Conservation (phyloP, 2,329 filamentous ascomycete species). For the Lasiodiplodia sp. region DNA sequence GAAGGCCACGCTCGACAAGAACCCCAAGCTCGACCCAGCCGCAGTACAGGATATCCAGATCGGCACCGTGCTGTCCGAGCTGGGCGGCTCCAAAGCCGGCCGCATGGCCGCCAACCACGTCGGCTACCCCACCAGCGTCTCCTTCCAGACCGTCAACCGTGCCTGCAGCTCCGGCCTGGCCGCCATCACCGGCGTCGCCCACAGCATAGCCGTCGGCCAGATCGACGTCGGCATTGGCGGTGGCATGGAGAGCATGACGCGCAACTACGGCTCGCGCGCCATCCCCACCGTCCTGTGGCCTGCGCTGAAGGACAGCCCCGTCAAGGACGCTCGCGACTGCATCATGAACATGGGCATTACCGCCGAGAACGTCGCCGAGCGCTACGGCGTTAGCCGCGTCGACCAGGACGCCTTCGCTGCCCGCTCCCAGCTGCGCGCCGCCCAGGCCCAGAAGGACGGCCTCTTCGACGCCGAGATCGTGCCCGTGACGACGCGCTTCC, state of each 20-base stretch:
- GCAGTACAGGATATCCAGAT: slow-evolving; percentile 82
- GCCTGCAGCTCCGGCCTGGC: slow-evolving; percentile 83
- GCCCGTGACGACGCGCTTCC: slow-evolving; percentile 75
- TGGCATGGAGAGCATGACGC: slow-evolving; percentile 96
- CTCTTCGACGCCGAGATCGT: slow-evolving; percentile 81
- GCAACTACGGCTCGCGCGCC: slow-evolving; percentile 85
- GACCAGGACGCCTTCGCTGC: slow-evolving; percentile 88
- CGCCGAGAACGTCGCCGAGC: slow-evolving; percentile 82
- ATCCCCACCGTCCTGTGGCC: slow-evolving; percentile 81
- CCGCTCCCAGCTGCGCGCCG: slow-evolving; percentile 75
- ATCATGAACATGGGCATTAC: slow-evolving; percentile 95
- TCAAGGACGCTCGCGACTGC: slow-evolving; percentile 76
- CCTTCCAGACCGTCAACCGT: slow-evolving; percentile 87
- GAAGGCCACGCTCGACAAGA: slow-evolving; percentile 73
- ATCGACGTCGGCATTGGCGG: slow-evolving; percentile 80
- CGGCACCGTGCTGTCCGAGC: slow-evolving; percentile 88
- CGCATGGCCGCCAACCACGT: slow-evolving; percentile 90
- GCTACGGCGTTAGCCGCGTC: slow-evolving; percentile 74
- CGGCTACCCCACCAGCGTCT: slow-evolving; percentile 74
- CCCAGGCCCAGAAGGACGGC: slow-evolving; percentile 72
- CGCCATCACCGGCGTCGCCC: slow-evolving; percentile 76
- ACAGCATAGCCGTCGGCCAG: slow-evolving; percentile 75
- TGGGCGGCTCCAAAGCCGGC: slow-evolving; percentile 88
- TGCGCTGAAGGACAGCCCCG: slow-evolving; percentile 67
- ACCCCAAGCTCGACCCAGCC: slow-evolving; percentile 74